Percentiles rank a stretch among this genome's conserved stretches.
These are phyloP conservation scores for Aspergillus sp. DNA, from an alignment of 2,329 filamentous ascomycete genomes.

Conservation along the genomic window DNA sequence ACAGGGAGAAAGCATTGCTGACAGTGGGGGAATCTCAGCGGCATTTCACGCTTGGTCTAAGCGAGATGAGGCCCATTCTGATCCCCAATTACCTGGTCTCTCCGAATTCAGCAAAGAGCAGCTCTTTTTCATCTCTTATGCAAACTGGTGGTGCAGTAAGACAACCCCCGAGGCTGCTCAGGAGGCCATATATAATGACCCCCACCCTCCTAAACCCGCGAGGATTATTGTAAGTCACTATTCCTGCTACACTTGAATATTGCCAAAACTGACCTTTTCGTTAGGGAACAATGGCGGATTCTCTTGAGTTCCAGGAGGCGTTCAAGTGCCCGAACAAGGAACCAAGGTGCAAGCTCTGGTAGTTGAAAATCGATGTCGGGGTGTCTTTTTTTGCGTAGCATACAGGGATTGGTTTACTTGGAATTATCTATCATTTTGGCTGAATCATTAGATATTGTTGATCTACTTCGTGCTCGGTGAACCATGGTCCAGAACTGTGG, in stretches of 20 bases:
- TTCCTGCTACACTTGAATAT: neutral
- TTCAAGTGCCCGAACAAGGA: slow-evolving; percentile 66
- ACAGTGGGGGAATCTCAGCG: slow-evolving; percentile 65
- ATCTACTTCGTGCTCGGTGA: too few species aligned
- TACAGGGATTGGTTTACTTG: neutral
- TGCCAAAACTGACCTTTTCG: slow-evolving; percentile 6
- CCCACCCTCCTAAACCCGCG: slow-evolving; percentile 64
- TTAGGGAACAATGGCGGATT: slow-evolving; percentile 65
- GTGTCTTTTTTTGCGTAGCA: too few species aligned
- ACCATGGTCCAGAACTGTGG: neutral
- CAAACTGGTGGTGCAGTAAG: slow-evolving; percentile 68
- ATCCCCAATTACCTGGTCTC: slow-evolving; percentile 59
- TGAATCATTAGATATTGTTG: too few species aligned
- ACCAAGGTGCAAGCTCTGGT: slow-evolving; percentile 71
- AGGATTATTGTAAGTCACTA: slow-evolving; percentile 49
- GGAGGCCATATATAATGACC: slow-evolving; percentile 60
- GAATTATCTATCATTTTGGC: neutral
- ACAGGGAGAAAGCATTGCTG: slow-evolving; percentile 69
- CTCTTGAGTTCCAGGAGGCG: slow-evolving; percentile 64
- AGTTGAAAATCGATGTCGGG: slow-evolving; percentile 18
- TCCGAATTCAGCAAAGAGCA: slow-evolving; percentile 65
- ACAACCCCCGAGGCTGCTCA: slow-evolving; percentile 58
- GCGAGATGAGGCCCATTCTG: slow-evolving; percentile 52
- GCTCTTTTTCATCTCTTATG: slow-evolving; percentile 67
- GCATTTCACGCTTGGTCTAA: slow-evolving; percentile 67